phyloP scores from a whole-genome alignment of 345 rosid species.

The Zanthoxylum bungeanum region DNA sequence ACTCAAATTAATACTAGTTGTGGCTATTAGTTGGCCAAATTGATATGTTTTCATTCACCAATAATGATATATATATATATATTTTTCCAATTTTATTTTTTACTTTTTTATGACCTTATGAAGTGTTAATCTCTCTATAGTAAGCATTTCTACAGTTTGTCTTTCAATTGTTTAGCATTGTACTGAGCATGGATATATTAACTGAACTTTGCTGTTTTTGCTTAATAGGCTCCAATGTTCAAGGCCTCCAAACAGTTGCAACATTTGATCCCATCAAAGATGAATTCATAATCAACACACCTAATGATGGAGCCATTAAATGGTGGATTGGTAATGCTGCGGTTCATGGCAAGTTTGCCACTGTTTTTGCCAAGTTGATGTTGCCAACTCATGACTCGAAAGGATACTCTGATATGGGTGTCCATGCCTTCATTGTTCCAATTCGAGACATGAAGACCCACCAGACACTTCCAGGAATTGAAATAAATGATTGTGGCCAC shows the following conservation, averaged over 20 bases:
- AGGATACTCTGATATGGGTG: constrained; percentile 87
- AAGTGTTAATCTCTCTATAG: not conserved
- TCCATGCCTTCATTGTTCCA: constrained; percentile 96
- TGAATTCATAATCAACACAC: constrained; percentile 79
- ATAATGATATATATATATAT: not conserved
- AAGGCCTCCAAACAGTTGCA: constrained; percentile 90
- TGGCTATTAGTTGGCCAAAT: not conserved
- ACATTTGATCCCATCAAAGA: constrained; percentile 79
- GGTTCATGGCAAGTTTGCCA: constrained; percentile 93
- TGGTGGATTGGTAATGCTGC: constrained; percentile 99
- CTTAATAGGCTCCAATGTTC: constrained; percentile 80
- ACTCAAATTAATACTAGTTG: not conserved
- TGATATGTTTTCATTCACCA: not conserved
- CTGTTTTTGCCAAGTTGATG: constrained; percentile 83
- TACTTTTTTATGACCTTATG: not conserved
- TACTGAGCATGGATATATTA: not conserved
- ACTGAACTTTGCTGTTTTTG: constrained; percentile 18
- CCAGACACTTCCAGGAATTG: constrained; percentile 82
- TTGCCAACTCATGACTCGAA: constrained; percentile 85
- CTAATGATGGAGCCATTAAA: constrained; percentile 92
- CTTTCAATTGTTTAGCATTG: not conserved
- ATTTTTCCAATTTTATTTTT: not conserved
- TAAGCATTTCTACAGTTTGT: not conserved
- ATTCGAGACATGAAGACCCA: constrained; percentile 84
- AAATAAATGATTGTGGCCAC: constrained; percentile 93